These are phyloP conservation scores for Pseudisothecium myosuroides DNA, from an alignment of 225 moss, liverwort and hornwort genomes.

Conservation along the genomic window DNA sequence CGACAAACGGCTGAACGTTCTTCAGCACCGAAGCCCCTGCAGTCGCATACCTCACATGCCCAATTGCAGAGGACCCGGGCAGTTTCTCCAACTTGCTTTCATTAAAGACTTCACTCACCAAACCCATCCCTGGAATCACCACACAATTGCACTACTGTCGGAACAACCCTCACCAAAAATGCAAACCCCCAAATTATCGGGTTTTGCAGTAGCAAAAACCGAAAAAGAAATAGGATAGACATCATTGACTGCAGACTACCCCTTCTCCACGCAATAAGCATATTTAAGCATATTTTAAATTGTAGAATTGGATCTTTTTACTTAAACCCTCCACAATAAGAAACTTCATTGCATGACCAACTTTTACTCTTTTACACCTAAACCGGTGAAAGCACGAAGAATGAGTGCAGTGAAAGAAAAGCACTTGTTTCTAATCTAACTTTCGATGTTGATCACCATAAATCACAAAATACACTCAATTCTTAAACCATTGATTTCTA, in stretches of 20 bases:
- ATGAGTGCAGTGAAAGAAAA: background rate
- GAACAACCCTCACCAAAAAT: background rate
- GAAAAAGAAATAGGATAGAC: background rate
- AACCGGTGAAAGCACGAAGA: no score
- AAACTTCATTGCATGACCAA: background rate
- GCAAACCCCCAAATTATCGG: background rate
- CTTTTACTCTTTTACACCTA: background rate
- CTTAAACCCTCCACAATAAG: no score
- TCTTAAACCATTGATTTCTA: background rate
- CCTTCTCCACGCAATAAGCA: background rate
- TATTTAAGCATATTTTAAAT: no score
- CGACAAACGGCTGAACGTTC: conserved; percentile 96
- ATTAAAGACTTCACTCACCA: conserved; percentile 88
- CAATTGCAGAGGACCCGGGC: conserved; percentile 70
- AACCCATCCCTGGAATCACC: conserved; percentile 54
- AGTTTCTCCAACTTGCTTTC: conserved; percentile 47
- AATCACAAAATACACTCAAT: background rate
- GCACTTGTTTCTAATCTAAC: background rate
- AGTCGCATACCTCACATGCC: conserved; percentile 92
- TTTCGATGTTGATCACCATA: background rate
- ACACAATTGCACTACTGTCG: background rate
- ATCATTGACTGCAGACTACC: background rate
- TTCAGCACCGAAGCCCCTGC: conserved; percentile 86
- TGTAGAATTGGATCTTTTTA: no score
- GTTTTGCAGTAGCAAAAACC: background rate